Conservation (phyloP, 805 yeast species). For the Candida tibetensis region DNA sequence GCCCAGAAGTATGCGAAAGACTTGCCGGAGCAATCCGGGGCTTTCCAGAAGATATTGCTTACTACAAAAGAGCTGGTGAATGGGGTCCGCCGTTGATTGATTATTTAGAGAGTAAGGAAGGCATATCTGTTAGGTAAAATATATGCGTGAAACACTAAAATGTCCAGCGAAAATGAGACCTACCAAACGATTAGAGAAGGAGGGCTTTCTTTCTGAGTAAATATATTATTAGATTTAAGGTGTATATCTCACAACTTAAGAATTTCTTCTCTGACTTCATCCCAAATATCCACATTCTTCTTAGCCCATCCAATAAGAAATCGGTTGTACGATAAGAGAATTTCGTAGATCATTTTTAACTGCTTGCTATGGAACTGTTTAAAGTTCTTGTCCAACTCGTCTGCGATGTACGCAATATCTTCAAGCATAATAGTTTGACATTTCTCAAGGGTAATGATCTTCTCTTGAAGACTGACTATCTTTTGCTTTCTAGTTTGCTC, state of each 20-base stretch:
- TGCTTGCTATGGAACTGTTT: conserved; percentile 50
- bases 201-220: no score
- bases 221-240: no score
- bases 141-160: no score
- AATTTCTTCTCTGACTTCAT: conserved; percentile 51
- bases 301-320: conserved; percentile 64
- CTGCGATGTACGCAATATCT: conserved; percentile 39
- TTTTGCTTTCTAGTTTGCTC: conserved; percentile 58
- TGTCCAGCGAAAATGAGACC: no score
- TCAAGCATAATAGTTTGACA: conserved; percentile 46
- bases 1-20: conserved; percentile 42
- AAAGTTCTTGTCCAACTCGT: conserved; percentile 46
- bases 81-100: conserved; percentile 66
- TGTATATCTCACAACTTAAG: conserved; percentile 19
- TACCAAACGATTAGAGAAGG: no score
- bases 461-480: conserved; percentile 47
- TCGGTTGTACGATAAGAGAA: conserved; percentile 52
- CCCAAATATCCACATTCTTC: conserved; percentile 66
- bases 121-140: not conserved
- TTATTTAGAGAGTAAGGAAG: conserved; percentile 7
- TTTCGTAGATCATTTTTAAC: conserved; percentile 49
- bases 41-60: conserved; percentile 55
- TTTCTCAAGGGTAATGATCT: conserved; percentile 49
- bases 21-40: conserved; percentile 63
- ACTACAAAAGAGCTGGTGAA: conserved; percentile 58